Evolutionary conservation across 2,329 filamentous ascomycete genomes (phyloP).

Genomic region (Colletotrichum caudatum): DNA sequence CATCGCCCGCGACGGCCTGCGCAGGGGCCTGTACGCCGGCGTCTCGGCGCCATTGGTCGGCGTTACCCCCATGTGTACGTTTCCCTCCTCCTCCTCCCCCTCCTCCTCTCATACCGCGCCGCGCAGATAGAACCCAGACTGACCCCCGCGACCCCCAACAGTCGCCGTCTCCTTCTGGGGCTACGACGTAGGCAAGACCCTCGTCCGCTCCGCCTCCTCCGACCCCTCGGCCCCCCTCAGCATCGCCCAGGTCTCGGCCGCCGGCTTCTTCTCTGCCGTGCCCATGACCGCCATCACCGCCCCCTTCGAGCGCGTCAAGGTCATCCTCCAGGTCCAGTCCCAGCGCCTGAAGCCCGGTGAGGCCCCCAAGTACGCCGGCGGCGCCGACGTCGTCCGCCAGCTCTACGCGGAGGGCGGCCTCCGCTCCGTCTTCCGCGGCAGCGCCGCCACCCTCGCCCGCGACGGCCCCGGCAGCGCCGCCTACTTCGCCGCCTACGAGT

Average conservation of each 20-base stretch:
- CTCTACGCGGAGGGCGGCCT: slow-evolving; percentile 92
- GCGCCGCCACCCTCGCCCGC: slow-evolving; percentile 88
- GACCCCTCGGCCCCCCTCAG: slow-evolving; percentile 76
- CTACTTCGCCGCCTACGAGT: slow-evolving; percentile 98
- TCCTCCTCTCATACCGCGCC: not conserved
- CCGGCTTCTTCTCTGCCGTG: slow-evolving; percentile 97
- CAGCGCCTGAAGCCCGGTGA: slow-evolving; percentile 91
- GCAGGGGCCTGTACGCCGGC: slow-evolving; percentile 91
- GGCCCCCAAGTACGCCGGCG: slow-evolving; percentile 91
- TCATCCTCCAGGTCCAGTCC: slow-evolving; percentile 96
- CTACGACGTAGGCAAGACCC: slow-evolving; percentile 93
- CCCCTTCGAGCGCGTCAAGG: slow-evolving; percentile 98
- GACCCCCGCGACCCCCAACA: slow-evolving; percentile 47
- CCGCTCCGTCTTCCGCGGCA: slow-evolving; percentile 91
- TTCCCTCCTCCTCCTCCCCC: not conserved
- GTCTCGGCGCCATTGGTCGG: slow-evolving; percentile 94
- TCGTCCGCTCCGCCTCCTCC: slow-evolving; percentile 73
- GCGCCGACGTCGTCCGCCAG: slow-evolving; percentile 90
- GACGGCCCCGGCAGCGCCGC: slow-evolving; percentile 94
- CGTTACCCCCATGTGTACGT: slow-evolving; percentile 98
- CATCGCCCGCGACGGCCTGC: slow-evolving; percentile 85
- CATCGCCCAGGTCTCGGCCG: slow-evolving; percentile 88
- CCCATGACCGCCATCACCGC: slow-evolving; percentile 99
- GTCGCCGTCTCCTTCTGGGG: slow-evolving; percentile 83
- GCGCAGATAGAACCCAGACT: not conserved